These are phyloP conservation scores for Sclerotinia spermophila DNA, from an alignment of 2,329 filamentous ascomycete genomes.

Conservation along the genomic window DNA sequence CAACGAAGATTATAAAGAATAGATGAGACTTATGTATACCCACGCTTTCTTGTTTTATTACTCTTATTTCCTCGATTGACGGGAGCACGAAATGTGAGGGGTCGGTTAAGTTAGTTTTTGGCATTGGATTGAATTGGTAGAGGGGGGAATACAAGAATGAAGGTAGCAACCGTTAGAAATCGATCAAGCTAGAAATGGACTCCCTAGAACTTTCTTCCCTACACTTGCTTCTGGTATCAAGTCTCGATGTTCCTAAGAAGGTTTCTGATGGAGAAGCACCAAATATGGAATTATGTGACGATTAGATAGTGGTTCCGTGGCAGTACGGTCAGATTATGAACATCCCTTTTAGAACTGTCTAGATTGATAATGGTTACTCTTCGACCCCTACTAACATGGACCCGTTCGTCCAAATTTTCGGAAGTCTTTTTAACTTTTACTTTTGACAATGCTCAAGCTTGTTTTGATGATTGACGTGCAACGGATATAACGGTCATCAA, in stretches of 20 bases:
- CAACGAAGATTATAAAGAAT: conserved; percentile 17
- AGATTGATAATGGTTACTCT: neutral
- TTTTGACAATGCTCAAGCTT: neutral
- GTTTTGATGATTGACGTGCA: neutral
- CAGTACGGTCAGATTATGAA: neutral
- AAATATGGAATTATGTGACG: neutral
- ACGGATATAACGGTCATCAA: neutral
- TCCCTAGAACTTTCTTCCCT: neutral
- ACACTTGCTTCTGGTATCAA: neutral
- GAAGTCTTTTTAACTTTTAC: neutral
- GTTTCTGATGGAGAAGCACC: neutral
- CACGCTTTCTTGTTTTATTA: conserved; percentile 16
- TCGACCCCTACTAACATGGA: neutral
- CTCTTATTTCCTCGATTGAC: neutral
- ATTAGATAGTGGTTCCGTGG: neutral
- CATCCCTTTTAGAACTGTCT: neutral
- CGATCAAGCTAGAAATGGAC: neutral
- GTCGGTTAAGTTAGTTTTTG: neutral
- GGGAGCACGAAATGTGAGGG: neutral
- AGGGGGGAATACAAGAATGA: neutral
- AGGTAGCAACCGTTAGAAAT: neutral
- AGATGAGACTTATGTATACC: conserved; percentile 20
- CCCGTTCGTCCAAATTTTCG: neutral
- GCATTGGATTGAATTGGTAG: neutral
- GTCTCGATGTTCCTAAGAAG: neutral